Conservation (phyloP, 1,284 basidiomycete species). For the Veloboletus limbatus region DNA sequence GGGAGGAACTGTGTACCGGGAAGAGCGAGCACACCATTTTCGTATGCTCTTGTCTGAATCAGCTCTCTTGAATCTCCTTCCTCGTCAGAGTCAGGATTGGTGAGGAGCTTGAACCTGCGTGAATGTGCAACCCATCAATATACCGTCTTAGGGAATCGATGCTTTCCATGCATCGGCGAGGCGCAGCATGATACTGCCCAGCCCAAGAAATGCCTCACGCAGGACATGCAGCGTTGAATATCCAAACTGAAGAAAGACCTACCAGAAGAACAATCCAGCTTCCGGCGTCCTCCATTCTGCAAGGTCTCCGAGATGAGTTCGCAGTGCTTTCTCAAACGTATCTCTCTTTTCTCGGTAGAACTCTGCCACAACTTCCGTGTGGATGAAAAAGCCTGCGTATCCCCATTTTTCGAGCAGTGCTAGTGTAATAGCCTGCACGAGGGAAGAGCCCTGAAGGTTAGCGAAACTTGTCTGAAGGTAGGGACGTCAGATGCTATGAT, state of each 20-base stretch:
- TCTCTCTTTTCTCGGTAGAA: slow-evolving; percentile 83
- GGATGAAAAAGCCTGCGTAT: slow-evolving; percentile 72
- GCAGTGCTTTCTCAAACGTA: slow-evolving; percentile 76
- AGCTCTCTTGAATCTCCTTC: slow-evolving; percentile 75
- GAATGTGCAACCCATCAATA: slow-evolving; percentile 12
- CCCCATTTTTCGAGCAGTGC: slow-evolving; percentile 78
- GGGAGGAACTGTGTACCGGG: slow-evolving; percentile 83
- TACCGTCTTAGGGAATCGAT: slow-evolving; percentile 12
- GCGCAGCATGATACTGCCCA: slow-evolving; percentile 6
- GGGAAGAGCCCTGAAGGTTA: slow-evolving; percentile 77
- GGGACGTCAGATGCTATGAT: slow-evolving; percentile 7
- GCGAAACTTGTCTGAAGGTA: slow-evolving; percentile 58
- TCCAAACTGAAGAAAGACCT: slow-evolving; percentile 34
- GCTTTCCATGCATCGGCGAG: slow-evolving; percentile 4
- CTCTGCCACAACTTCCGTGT: slow-evolving; percentile 67
- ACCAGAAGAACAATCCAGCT: slow-evolving; percentile 93
- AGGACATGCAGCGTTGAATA: slow-evolving; percentile 13
- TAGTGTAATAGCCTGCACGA: slow-evolving; percentile 76
- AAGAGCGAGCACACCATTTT: slow-evolving; percentile 83
- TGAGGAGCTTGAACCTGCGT: slow-evolving; percentile 64
- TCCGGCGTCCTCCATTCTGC: slow-evolving; percentile 85
- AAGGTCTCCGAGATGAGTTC: slow-evolving; percentile 69
- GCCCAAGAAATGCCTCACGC: slow-evolving; percentile 9
- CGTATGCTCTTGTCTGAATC: slow-evolving; percentile 76
- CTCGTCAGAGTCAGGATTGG: slow-evolving; percentile 40